These are phyloP conservation scores for Pythium vanterpoolii DNA, from an alignment of 352 stramenopile species.

Conservation along the genomic window DNA sequence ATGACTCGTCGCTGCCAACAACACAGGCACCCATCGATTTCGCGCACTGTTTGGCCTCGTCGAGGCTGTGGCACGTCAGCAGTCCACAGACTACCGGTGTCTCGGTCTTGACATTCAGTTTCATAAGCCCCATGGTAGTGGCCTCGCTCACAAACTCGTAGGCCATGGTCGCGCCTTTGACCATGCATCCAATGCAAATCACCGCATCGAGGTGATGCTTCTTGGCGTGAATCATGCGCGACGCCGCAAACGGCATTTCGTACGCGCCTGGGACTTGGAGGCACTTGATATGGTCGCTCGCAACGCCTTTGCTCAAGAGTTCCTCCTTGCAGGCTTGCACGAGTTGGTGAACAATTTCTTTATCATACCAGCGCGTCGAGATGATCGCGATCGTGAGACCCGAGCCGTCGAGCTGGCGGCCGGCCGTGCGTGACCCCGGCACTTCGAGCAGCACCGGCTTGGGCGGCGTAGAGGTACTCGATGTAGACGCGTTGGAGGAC, in stretches of 20 bases:
- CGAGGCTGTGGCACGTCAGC: constrained; percentile 91
- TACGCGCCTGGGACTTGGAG: constrained; percentile 91
- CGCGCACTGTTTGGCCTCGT: constrained; percentile 87
- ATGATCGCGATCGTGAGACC: constrained; percentile 52
- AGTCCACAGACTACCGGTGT: constrained; percentile 86
- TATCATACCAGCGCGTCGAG: constrained; percentile 59
- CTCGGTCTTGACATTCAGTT: constrained; percentile 91
- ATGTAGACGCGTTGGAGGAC: background rate
- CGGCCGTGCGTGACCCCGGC: background rate
- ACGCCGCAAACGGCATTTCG: constrained; percentile 94
- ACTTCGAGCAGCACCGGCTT: constrained; percentile 17
- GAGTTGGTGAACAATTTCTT: constrained; percentile 45
- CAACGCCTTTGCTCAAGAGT: constrained; percentile 54
- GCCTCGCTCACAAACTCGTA: constrained; percentile 98
- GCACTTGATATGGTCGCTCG: constrained; percentile 35
- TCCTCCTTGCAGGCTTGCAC: constrained; percentile 49
- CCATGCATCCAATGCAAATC: constrained; percentile 93
- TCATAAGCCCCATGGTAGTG: constrained; percentile 94
- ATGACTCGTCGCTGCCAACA: background rate
- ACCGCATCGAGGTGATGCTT: constrained; percentile 91
- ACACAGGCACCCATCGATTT: constrained; percentile 21
- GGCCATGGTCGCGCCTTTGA: constrained; percentile 95
- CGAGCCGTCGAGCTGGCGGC: constrained; percentile 13
- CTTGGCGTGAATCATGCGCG: constrained; percentile 67
- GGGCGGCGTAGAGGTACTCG: background rate